phyloP scores from a whole-genome alignment of 2,329 filamentous ascomycete species.

The Nemania serpens region DNA sequence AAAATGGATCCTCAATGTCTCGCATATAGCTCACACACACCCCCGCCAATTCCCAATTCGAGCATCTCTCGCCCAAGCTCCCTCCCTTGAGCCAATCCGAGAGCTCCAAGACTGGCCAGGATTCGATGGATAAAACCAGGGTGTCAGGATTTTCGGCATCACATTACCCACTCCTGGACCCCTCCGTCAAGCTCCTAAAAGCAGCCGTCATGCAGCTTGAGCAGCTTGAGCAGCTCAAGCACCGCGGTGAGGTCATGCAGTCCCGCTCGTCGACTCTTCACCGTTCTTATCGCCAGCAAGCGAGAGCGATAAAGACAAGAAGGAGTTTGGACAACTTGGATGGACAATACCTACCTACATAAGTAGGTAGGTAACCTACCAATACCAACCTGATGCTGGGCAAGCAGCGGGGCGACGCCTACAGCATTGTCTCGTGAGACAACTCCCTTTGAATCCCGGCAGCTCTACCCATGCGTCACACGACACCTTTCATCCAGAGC shows the following conservation, averaged over 20 bases:
- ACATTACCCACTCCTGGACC: constrained; percentile 37
- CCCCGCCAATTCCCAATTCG: constrained; percentile 5
- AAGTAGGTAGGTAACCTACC: too few relatives aligned
- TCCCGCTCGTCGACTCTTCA: constrained; percentile 15
- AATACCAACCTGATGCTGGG: background rate
- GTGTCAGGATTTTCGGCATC: constrained; percentile 27
- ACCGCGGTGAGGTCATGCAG: constrained; percentile 27
- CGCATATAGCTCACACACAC: background rate
- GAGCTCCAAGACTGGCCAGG: constrained; percentile 17
- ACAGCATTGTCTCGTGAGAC: constrained; percentile 2
- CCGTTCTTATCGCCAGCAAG: constrained; percentile 12
- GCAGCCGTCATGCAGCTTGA: constrained; percentile 11
- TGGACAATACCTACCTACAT: background rate
- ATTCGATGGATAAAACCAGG: constrained; percentile 7
- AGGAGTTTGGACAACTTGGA: background rate
- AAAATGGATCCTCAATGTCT: background rate
- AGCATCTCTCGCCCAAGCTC: constrained; percentile 10
- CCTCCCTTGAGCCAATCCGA: constrained; percentile 14
- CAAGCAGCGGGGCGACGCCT: constrained; percentile 3
- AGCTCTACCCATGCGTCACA: constrained; percentile 24
- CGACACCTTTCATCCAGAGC: constrained; percentile 18
- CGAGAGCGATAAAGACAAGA: background rate
- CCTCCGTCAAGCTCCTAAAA: constrained; percentile 34
- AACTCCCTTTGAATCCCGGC: constrained; percentile 11
- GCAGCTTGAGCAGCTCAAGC: constrained; percentile 13